Conservation (phyloP, 352 stramenopile species). For the Globisporangium acanthophoron region DNA sequence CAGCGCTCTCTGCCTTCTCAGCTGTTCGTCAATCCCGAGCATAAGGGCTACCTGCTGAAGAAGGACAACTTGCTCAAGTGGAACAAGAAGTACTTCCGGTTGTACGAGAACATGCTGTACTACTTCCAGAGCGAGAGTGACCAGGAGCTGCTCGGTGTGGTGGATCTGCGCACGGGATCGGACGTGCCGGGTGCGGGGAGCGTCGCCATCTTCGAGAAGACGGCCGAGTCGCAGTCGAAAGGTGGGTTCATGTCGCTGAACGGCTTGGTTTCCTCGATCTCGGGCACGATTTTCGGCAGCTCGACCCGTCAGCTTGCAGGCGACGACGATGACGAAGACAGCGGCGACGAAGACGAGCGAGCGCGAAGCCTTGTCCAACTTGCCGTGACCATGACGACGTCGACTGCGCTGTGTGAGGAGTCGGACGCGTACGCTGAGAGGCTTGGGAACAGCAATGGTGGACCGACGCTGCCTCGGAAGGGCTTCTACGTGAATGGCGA, state of each 20-base stretch:
- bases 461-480: slow-evolving; percentile 33
- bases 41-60: slow-evolving; percentile 78
- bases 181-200: slow-evolving; percentile 66
- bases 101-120: slow-evolving; percentile 87
- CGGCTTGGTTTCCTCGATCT: slow-evolving; percentile 76
- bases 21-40: slow-evolving; percentile 70
- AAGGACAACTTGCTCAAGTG: slow-evolving; percentile 89
- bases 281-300: slow-evolving; percentile 64
- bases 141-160: slow-evolving; percentile 78
- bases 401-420: slow-evolving; percentile 47
- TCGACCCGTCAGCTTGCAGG: slow-evolving; percentile 43
- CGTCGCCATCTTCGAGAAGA: slow-evolving; percentile 83
- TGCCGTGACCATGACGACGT: slow-evolving; percentile 67
- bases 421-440: slow-evolving; percentile 41
- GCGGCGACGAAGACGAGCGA: slow-evolving; percentile 45
- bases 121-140: slow-evolving; percentile 85
- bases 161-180: slow-evolving; percentile 66
- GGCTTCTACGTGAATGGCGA: slow-evolving; percentile 78
- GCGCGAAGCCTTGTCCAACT: slow-evolving; percentile 53
- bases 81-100: slow-evolving; percentile 85
- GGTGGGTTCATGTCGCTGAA: slow-evolving; percentile 78
- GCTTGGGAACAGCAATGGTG: slow-evolving; percentile 31
- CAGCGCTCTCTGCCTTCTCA: slow-evolving; percentile 77
- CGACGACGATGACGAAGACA: slow-evolving; percentile 25
- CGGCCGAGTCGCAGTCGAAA: slow-evolving; percentile 38